A percentile compares a stretch with the other conserved stretches of the same genome.
phyloP scores from a whole-genome alignment of 495 filamentous ascomycete species.

The Neurospora cerealis region DNA sequence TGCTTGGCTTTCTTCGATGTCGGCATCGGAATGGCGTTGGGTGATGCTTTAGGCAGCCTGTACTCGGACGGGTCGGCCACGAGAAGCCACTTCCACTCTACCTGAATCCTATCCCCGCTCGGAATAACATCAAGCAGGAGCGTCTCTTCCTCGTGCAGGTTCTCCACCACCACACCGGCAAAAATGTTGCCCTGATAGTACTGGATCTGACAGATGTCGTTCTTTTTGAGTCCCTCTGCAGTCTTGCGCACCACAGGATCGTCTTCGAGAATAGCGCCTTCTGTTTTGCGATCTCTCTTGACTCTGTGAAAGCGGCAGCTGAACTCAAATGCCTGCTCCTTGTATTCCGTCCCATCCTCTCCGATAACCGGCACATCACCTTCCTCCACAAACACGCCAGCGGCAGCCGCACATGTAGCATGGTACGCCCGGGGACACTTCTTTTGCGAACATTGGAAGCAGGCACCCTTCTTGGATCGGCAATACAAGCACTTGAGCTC shows the following conservation, averaged over 20 bases:
- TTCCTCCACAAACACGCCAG: conserved; percentile 84
- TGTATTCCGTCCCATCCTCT: conserved; percentile 86
- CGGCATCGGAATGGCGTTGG: conserved; percentile 46
- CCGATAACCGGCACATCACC: conserved; percentile 77
- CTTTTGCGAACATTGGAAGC: conserved; percentile 93
- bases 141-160: conserved; percentile 63
- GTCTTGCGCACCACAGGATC: conserved; percentile 58
- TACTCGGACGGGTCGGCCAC: conserved; percentile 55
- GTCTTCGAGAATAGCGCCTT: conserved; percentile 58
- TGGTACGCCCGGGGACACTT: conserved; percentile 94
- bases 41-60: conserved; percentile 52
- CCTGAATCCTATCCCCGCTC: conserved; percentile 65
- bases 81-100: conserved; percentile 71
- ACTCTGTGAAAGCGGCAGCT: conserved; percentile 88
- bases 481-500: conserved; percentile 93
- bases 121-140: conserved; percentile 79
- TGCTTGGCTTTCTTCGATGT: conserved; percentile 45
- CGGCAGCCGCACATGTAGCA: conserved; percentile 84
- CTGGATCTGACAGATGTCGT: conserved; percentile 82
- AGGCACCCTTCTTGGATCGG: conserved; percentile 82
- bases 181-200: conserved; percentile 78
- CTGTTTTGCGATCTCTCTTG: conserved; percentile 64
- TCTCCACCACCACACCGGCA: conserved; percentile 81
- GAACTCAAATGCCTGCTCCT: conserved; percentile 79
- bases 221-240: conserved; percentile 55